Evolutionary conservation across 306 rosid genomes (phyloP).

Genomic region (Psophocarpus tetragonolobus): DNA sequence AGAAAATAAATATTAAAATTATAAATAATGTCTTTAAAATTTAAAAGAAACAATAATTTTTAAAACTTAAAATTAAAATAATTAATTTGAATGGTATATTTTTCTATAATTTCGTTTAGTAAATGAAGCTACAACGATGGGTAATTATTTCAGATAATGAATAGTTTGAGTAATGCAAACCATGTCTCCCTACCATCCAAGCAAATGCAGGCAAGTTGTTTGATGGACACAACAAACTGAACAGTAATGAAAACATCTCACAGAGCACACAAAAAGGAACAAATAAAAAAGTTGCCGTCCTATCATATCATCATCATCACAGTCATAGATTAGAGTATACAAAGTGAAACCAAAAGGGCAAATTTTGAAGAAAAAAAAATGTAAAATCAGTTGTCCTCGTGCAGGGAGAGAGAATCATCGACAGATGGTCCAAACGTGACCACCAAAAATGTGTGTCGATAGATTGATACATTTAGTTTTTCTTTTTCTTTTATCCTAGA

Average conservation of each 20-base stretch:
- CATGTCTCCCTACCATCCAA: background rate
- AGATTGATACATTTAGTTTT: background rate
- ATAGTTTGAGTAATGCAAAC: background rate
- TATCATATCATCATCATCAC: slow-evolving; percentile 25
- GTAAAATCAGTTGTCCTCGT: slow-evolving; percentile 19
- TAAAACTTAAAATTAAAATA: no score
- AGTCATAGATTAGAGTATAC: background rate
- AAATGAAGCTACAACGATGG: no score
- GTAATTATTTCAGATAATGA: background rate
- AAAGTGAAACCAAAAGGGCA: slow-evolving; percentile 18
- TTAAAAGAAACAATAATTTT: no score
- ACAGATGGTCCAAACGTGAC: background rate
- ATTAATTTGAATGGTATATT: no score
- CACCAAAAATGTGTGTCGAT: background rate
- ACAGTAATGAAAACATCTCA: background rate
- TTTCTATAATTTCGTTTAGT: no score
- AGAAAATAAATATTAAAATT: no score
- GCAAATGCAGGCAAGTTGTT: background rate
- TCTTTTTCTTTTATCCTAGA: background rate
- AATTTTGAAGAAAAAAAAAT: background rate
- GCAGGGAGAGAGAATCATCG: slow-evolving; percentile 30
- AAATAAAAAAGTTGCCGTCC: slow-evolving; percentile 36
- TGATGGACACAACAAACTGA: background rate
- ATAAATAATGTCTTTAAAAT: no score
- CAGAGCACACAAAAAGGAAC: slow-evolving; percentile 24